phyloP scores from a whole-genome alignment of 306 rosid species.

The Hippophae rhamnoides region DNA sequence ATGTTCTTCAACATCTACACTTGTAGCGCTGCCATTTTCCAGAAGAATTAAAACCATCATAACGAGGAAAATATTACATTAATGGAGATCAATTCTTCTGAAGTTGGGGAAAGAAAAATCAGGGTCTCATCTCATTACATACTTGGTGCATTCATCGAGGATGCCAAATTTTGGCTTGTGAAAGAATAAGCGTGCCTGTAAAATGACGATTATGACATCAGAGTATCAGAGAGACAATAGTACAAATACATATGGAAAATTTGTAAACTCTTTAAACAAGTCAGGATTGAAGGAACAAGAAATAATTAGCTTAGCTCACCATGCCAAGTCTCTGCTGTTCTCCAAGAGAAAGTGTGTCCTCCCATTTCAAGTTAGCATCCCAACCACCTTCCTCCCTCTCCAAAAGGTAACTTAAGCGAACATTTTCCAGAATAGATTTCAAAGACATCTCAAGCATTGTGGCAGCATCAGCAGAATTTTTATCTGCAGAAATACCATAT shows the following conservation, averaged over 20 bases:
- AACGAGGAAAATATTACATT: neutral
- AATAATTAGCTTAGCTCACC: slow-evolving; percentile 35
- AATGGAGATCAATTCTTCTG: slow-evolving; percentile 1
- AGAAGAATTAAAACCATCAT: slow-evolving; percentile 2
- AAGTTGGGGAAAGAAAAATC: slow-evolving; percentile 1
- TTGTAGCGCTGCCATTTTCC: slow-evolving; percentile 70
- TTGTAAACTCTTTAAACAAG: slow-evolving; percentile 10
- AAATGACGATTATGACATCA: slow-evolving; percentile 27
- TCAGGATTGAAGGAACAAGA: neutral
- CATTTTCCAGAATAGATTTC: slow-evolving; percentile 71
- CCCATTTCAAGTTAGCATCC: slow-evolving; percentile 92
- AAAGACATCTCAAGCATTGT: slow-evolving; percentile 51
- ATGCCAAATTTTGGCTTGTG: slow-evolving; percentile 89
- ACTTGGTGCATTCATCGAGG: slow-evolving; percentile 99
- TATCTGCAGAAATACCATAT: slow-evolving; percentile 34
- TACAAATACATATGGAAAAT: slow-evolving; percentile 12
- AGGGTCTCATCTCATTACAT: slow-evolving; percentile 21
- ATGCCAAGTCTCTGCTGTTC: slow-evolving; percentile 99
- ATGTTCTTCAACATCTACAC: slow-evolving; percentile 95
- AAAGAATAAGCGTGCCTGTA: slow-evolving; percentile 89
- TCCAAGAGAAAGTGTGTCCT: slow-evolving; percentile 86
- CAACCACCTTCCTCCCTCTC: slow-evolving; percentile 74
- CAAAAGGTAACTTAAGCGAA: slow-evolving; percentile 84
- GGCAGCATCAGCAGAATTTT: slow-evolving; percentile 22
- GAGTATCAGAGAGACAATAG: neutral